These are phyloP conservation scores for Talaromyces liani DNA, from an alignment of 495 filamentous ascomycete species.

Conservation along the genomic window DNA sequence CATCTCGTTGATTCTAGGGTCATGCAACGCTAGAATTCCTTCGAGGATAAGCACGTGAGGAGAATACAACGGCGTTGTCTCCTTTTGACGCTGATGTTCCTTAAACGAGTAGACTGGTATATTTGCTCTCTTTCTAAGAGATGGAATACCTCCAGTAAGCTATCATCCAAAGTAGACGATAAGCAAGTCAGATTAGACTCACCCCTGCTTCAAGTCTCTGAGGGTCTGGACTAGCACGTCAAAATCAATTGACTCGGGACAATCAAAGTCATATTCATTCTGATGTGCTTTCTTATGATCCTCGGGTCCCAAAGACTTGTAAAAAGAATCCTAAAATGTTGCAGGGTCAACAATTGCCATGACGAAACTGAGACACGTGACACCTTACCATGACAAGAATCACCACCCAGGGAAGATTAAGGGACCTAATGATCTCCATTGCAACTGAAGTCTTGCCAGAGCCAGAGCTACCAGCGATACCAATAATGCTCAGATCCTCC, in stretches of 20 bases:
- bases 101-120: slow-evolving; percentile 95
- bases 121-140: slow-evolving; percentile 73
- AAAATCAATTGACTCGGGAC: slow-evolving; percentile 92
- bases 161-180: neutral
- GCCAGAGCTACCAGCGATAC: slow-evolving; percentile 89
- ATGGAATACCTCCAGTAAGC: neutral
- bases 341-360: neutral
- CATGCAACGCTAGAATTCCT: slow-evolving; percentile 91
- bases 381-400: slow-evolving; percentile 83
- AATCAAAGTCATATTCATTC: slow-evolving; percentile 94
- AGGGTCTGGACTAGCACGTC: slow-evolving; percentile 78
- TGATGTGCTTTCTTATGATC: slow-evolving; percentile 67
- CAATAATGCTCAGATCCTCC: slow-evolving; percentile 90
- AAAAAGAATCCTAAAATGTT: slow-evolving; percentile 76
- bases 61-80: slow-evolving; percentile 86
- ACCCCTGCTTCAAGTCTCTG: slow-evolving; percentile 86
- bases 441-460: slow-evolving; percentile 97
- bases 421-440: slow-evolving; percentile 76
- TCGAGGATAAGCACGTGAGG: slow-evolving; percentile 93
- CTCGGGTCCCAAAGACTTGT: slow-evolving; percentile 74
- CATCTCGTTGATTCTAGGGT: slow-evolving; percentile 75
- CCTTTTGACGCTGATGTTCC: slow-evolving; percentile 70
- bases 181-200: slow-evolving; percentile 18
- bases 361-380: neutral
- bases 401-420: slow-evolving; percentile 96